Percentiles rank a stretch among this genome's conserved stretches.
phyloP scores from a whole-genome alignment of 164 flowering plant genomes.

The Cinnamomum micranthum region DNA sequence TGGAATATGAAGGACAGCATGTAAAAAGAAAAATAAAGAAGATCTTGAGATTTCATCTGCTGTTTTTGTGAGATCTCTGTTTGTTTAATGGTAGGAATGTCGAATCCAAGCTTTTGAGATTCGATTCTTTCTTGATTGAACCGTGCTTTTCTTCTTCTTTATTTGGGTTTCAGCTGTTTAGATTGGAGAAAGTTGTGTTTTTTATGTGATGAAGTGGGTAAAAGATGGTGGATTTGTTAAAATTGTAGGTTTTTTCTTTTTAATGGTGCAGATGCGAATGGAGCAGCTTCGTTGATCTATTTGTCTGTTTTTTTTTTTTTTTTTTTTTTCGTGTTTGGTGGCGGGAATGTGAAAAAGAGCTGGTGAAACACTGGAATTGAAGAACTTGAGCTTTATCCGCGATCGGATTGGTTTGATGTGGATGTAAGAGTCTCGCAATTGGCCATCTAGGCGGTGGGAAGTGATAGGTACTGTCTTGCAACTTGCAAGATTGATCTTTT shows the following conservation, averaged over 20 bases:
- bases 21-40: neutral
- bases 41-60: neutral
- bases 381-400: too few species aligned
- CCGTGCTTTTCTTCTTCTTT: too few species aligned
- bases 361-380: neutral
- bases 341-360: neutral
- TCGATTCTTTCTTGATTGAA: neutral
- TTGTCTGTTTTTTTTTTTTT: too few species aligned
- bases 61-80: neutral
- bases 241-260: neutral
- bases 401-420: too few species aligned
- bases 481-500: too few species aligned
- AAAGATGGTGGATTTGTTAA: too few species aligned
- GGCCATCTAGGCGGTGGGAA: too few species aligned
- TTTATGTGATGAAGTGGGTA: too few species aligned
- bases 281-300: neutral
- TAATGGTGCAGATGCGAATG: neutral
- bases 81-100: neutral
- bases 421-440: too few species aligned
- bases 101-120: neutral
- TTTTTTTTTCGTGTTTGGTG: neutral
- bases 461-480: too few species aligned
- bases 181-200: neutral
- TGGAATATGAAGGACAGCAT: neutral
- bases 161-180: neutral